Evolutionary conservation across 2,329 filamentous ascomycete species (phyloP).

Genomic region (Annulohypoxylon truncatum): DNA sequence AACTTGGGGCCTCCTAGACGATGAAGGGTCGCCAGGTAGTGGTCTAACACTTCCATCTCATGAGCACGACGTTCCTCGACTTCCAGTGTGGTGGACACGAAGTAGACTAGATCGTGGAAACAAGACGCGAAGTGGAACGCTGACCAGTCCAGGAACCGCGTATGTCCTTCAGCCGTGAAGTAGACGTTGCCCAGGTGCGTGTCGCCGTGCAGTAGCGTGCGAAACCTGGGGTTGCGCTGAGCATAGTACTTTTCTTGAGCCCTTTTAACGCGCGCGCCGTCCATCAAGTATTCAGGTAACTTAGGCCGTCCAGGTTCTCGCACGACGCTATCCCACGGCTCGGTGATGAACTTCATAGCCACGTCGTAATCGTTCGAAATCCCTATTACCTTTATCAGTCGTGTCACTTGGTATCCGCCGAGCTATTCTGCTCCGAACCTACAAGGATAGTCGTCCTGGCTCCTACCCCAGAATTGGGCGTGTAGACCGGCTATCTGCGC

Average conservation of each 20-base stretch:
- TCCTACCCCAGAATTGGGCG: conserved; percentile 53
- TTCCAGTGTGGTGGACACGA: conserved; percentile 53
- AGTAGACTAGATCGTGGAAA: conserved; percentile 58
- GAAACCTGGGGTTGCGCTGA: conserved; percentile 53
- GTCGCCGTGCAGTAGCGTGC: conserved; percentile 57
- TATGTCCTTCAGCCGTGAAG: conserved; percentile 51
- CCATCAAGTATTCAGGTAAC: conserved; percentile 54
- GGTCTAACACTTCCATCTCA: conserved; percentile 54
- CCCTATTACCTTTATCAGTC: conserved; percentile 35
- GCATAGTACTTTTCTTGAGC: conserved; percentile 54
- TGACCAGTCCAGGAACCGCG: conserved; percentile 58
- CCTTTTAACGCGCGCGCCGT: conserved; percentile 50
- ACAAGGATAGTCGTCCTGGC: conserved; percentile 42
- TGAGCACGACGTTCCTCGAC: conserved; percentile 55
- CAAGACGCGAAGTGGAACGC: conserved; percentile 55
- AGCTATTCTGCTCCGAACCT: not conserved
- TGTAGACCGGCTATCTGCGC: conserved; percentile 56
- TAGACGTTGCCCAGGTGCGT: conserved; percentile 59
- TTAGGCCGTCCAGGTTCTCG: conserved; percentile 46
- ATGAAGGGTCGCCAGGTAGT: conserved; percentile 52
- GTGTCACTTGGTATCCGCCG: not conserved
- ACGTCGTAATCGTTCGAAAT: conserved; percentile 54
- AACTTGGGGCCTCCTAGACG: conserved; percentile 51
- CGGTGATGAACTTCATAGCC: conserved; percentile 51
- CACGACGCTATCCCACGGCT: conserved; percentile 49